Base-by-base conservation (phyloP, 352 stramenopile genomes). In the Phytophthora rubi region DNA sequence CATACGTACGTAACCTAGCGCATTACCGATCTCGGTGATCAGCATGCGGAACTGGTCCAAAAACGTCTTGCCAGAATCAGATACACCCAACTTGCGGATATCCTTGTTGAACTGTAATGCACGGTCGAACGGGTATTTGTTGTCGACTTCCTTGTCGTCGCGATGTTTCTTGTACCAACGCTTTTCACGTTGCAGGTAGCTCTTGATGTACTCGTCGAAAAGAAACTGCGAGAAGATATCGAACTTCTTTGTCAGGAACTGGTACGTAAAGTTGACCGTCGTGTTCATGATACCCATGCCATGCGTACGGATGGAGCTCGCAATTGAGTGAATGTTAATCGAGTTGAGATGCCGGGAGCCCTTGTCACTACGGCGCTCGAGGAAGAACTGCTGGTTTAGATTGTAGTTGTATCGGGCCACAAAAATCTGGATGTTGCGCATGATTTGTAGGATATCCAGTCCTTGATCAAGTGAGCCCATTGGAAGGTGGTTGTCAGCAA, bases 221-320 rank as follows among this genome's bases (percentile, higher is more conserved):
- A 99, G 80, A 53, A 98, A 98, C 64, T 98, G 88, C 39, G 88
- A 95, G 44, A 96, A 96, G 54, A 96, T 94, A 65, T 95, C 87
- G 44, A 95, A 94, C 66, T 97, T 97, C 57, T 96, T 93, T 6
- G 88, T 90, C 62, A 99, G 78, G 64, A 98, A 97, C 75, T 98
- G 92, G 71, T 98, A 98, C 62, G 93, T 98, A 60, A 98, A 98
- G 79, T 98, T 98, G 23, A 99, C 94, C 2, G 94, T 96, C 12
- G 92, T 98, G 75, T 97, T 98, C 74, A 98, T 88, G 69, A 99
- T 97, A 37, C 96, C 96, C 81, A 98, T 95, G 59, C 96, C 96
- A 65, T 99, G 96, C n/a, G 97, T 97, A 21, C 89, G 86, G 48
- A 99, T 93, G 4, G 89, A 97, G 56, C 86, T 93, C 15, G 89